Conservation (phyloP, 441 rosid species). For the Gossypium davidsonii region DNA sequence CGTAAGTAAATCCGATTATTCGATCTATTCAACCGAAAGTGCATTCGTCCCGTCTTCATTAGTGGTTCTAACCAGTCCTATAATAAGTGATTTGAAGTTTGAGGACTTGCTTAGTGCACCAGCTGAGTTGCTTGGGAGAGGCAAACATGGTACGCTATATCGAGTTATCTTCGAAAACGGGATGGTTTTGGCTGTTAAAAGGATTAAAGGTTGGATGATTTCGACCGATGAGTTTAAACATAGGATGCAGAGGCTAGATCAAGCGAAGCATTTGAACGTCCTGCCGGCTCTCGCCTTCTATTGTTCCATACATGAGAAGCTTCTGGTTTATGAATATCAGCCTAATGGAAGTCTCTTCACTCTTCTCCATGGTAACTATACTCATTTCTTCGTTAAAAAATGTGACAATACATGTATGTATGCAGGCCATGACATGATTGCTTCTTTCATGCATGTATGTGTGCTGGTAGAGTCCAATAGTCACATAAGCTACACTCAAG, state of each 20-base stretch:
- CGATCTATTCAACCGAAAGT: constrained; percentile 27
- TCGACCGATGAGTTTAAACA: constrained; percentile 34
- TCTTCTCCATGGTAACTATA: constrained; percentile 43
- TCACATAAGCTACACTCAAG: too few relatives aligned
- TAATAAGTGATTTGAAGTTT: constrained; percentile 35
- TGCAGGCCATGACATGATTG: background rate
- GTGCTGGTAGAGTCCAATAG: background rate
- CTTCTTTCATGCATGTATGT: background rate
- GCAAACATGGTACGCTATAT: constrained; percentile 46
- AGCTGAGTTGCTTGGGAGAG: constrained; percentile 52
- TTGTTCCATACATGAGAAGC: constrained; percentile 43
- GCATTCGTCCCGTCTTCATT: constrained; percentile 31
- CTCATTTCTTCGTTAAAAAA: background rate
- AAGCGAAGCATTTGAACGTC: constrained; percentile 42
- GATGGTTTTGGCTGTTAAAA: constrained; percentile 41
- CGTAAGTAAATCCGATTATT: constrained; percentile 27
- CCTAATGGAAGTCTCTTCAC: constrained; percentile 43
- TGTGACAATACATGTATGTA: background rate
- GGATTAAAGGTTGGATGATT: constrained; percentile 59
- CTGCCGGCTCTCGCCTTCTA: constrained; percentile 47
- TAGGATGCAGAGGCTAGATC: constrained; percentile 46
- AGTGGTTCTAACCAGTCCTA: constrained; percentile 42
- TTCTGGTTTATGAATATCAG: constrained; percentile 48
- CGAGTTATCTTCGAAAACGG: constrained; percentile 40
- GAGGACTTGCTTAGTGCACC: constrained; percentile 58